Base-by-base conservation (phyloP, 2,329 filamentous ascomycete genomes). In the Fusarium cicatricum region DNA sequence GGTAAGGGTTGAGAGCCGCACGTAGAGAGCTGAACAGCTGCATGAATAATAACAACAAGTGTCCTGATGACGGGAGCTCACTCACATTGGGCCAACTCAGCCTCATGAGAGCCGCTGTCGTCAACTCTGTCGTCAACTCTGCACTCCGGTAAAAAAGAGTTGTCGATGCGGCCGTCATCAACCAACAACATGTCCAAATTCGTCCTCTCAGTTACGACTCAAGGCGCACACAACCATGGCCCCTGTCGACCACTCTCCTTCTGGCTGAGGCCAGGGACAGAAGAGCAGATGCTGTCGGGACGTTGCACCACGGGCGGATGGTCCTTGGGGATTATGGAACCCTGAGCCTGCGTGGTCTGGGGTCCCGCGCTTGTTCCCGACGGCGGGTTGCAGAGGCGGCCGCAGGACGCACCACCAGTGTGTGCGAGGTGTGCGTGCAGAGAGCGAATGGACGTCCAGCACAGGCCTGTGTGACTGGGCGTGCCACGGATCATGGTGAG, bases 381-480 rank as follows among this genome's bases (percentile, higher is more conserved):
- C 62, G 66, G 68, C 67, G 70, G 72, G 74, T 69, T 71, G 72
- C 72, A 76, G 72, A 73, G 65, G 54, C 66, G 74, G 74, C 74
- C 74, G 74, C 74, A 76, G 73, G 55, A 71, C 69, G 71, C 72
- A 73, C 65, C 52, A 69, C 64, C 66, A 62, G 55, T 60, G 65
- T 68, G 65, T 65, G 53, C 37, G 42, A 59, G 59, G 56, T 40
- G 57, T 61, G 59, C 45, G 37, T 28, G 28, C 41, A 48, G 40
- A 45, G 43, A 32, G 37, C 32, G 46, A 29, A 46, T 46, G 44
- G 37, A 29, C 37, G 44, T 50, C 40, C 29, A 38, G 36, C 23
- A 33, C 21, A 28, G 26, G 38, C 42, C 37, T 28, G 21, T 39
- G 43, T 38, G 34, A 40, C 19, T 38, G 38, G 44, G 31, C 21